Conservation (phyloP, 306 rosid genomes). For the Sicyos baderoa region DNA sequence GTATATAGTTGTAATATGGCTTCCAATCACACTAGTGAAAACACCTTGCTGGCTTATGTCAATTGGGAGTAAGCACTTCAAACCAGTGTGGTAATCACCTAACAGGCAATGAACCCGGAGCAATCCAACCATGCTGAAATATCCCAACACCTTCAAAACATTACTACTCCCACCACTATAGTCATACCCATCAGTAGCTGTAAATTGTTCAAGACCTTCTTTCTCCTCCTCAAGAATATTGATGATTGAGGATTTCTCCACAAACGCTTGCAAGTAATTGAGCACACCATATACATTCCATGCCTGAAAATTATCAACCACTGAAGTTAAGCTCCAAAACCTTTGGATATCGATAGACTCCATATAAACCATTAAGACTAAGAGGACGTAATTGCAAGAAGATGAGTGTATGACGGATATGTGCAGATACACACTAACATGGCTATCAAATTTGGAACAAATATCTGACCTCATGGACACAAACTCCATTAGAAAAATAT, state of each 20-base stretch:
- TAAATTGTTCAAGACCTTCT: constrained; percentile 78
- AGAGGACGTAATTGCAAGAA: not conserved
- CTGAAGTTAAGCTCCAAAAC: not conserved
- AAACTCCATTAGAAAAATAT: not conserved
- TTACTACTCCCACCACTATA: constrained; percentile 90
- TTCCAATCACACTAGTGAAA: constrained; percentile 74
- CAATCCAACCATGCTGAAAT: constrained; percentile 94
- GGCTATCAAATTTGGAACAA: not conserved
- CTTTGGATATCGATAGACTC: not conserved
- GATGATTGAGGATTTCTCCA: constrained; percentile 71
- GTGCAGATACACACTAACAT: not conserved
- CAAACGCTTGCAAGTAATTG: constrained; percentile 87
- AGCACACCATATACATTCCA: constrained; percentile 94
- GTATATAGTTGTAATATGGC: constrained; percentile 84
- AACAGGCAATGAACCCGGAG: constrained; percentile 86
- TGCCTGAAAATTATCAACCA: constrained; percentile 37
- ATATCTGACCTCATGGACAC: not conserved
- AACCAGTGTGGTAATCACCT: constrained; percentile 89
- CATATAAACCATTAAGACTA: not conserved
- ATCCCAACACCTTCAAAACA: constrained; percentile 90
- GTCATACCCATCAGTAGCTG: constrained; percentile 85
- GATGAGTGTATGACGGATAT: not conserved
- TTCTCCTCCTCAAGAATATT: constrained; percentile 86
- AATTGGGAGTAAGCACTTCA: constrained; percentile 72
- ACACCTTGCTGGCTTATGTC: constrained; percentile 86